Percentiles rank a stretch among this genome's conserved stretches.
Evolutionary conservation across 2,329 filamentous ascomycete genomes (phyloP).

Genomic region (Dendryphion nanum): DNA sequence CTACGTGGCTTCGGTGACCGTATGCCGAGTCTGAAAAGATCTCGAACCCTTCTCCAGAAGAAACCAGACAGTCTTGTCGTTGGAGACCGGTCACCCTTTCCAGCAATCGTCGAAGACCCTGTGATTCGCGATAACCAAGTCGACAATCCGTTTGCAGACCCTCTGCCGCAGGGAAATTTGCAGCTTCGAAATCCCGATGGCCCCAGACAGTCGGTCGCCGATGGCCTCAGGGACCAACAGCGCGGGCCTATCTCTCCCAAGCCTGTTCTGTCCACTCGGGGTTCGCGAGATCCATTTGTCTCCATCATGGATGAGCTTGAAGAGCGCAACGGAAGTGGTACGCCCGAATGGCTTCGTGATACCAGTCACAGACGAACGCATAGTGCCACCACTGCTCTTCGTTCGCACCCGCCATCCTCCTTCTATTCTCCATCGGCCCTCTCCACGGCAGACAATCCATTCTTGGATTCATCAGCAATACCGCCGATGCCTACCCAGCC

Average conservation of each 20-base stretch:
- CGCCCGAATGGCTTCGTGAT: conserved; percentile 23
- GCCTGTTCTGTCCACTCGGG: conserved; percentile 19
- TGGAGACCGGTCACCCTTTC: conserved; percentile 22
- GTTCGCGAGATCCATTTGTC: conserved; percentile 28
- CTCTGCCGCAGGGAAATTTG: conserved; percentile 6
- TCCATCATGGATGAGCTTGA: conserved; percentile 27
- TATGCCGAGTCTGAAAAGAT: conserved; percentile 31
- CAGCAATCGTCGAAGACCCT: conserved; percentile 26
- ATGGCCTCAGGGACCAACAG: conserved; percentile 17
- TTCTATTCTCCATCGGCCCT: conserved; percentile 22
- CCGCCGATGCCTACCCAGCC: conserved; percentile 24
- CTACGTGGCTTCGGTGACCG: conserved; percentile 26
- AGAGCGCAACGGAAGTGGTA: conserved; percentile 17
- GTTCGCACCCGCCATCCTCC: conserved; percentile 25
- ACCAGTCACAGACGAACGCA: conserved; percentile 27
- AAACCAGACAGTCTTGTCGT: conserved; percentile 28
- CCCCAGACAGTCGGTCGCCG: neutral
- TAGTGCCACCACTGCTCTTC: conserved; percentile 28
- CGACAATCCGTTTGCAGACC: conserved; percentile 28
- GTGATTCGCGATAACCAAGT: conserved; percentile 15
- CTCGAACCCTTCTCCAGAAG: conserved; percentile 27
- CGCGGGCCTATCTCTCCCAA: conserved; percentile 25
- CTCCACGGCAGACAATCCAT: conserved; percentile 21
- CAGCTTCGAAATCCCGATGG: neutral
- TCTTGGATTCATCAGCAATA: conserved; percentile 21